Evolutionary conservation across 1,284 basidiomycete species (phyloP), one percentile per base, ranked within the genome.

Genomic region (Exobasidium rhododendri): DNA sequence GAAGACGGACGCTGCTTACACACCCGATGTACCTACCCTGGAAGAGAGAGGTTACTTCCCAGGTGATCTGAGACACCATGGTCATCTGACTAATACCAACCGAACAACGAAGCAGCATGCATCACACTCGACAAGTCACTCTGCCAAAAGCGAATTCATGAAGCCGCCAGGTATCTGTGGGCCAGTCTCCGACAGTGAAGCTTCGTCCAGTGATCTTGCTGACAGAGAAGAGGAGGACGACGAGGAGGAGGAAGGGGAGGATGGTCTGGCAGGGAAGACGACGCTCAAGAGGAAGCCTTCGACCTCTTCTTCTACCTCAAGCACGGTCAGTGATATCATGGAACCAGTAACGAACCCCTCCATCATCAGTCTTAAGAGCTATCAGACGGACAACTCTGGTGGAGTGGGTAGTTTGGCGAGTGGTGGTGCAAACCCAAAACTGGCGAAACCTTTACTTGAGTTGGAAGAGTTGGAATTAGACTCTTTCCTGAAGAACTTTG

Each of bases 401-500:
- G 28, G 30, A 43, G 47, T 31, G 20, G 28, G 56, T 29, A 69
- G 66, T 24, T 44, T 67, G 17, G 64, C 62, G 58, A 74, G 71
- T 28, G 73, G 73, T 10, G 71, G 71, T 3, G 73, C 73, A 7
- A 58, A 65, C 50, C 63, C 64, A 13, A 61, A 65, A 14, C 64
- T 77, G 29, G 69, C 64, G 35, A 68, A 69, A 53, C 71, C 75
- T 2, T 65, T 79, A 47, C 53, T 75, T 7, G 74, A 78, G 52
- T 74, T 79, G 29, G 77, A 79, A 46, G 71, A 79, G 30, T 65
- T 79, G 24, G 77, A 79, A 50, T 67, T 79, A 30, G 71, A 78
- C 26, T 68, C 63, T 26, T 79, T 78, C 62, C 59, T 79, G 54
- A 68, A 72, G 44, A 77, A 68, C 55, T 79, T 79, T 63, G 69